Conservation (phyloP, 805 yeast genomes). For the Candida khao-thaluensis region DNA sequence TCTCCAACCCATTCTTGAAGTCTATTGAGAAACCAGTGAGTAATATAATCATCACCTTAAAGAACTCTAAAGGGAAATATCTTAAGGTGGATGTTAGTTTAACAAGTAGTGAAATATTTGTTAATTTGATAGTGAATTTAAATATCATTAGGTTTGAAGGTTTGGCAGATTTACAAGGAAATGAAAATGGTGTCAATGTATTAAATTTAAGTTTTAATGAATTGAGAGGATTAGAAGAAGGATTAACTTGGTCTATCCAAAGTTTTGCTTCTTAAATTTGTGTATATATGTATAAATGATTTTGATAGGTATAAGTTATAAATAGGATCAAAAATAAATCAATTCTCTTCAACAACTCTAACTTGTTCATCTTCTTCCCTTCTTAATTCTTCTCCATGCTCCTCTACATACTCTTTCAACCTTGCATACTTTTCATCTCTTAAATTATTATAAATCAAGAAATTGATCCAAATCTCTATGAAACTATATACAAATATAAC, state of each 20-base stretch:
- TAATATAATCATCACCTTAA: conserved; percentile 23
- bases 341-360: conserved; percentile 27
- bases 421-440: conserved; percentile 61
- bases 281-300: too few species aligned
- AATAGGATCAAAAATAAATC: too few species aligned
- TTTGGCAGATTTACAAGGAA: conserved; percentile 23
- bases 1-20: conserved; percentile 36
- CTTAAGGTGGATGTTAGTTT: conserved; percentile 30
- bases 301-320: too few species aligned
- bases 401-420: conserved; percentile 41
- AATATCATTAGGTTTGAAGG: conserved; percentile 31
- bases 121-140: conserved; percentile 37
- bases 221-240: conserved; percentile 51
- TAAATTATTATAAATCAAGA: conserved; percentile 57
- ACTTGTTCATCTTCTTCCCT: conserved; percentile 30
- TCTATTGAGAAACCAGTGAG: conserved; percentile 40
- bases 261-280: conserved; percentile 21
- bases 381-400: conserved; percentile 36
- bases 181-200: conserved; percentile 36
- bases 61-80: conserved; percentile 18
- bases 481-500: conserved; percentile 59
- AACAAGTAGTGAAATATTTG: conserved; percentile 42
- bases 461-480: conserved; percentile 68
- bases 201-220: conserved; percentile 51
- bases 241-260: conserved; percentile 53